Conservation (phyloP, 192 early-diverging fungal species). For the Rhizophagus sp. region DNA sequence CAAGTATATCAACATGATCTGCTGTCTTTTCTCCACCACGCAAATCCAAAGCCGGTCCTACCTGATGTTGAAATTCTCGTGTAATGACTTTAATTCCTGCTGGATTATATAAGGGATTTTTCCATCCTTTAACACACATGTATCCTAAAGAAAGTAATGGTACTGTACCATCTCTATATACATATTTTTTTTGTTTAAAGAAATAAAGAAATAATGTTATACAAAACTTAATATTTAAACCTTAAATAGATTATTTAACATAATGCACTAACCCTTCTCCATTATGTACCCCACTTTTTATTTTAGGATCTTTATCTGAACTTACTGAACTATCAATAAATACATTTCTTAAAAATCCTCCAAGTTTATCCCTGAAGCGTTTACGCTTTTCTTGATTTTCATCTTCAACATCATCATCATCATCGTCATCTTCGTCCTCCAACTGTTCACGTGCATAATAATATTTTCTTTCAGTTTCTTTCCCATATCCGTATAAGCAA, state of each 20-base stretch:
- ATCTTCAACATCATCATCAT: constrained; percentile 33
- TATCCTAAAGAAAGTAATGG: constrained; percentile 83
- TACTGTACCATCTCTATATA: constrained; percentile 80
- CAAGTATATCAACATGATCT: constrained; percentile 88
- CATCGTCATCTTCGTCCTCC: constrained; percentile 28
- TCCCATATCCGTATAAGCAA: constrained; percentile 81
- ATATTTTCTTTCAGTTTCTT: constrained; percentile 81
- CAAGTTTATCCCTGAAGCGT: constrained; percentile 16
- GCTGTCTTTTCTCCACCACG: constrained; percentile 75
- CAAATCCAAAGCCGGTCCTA: constrained; percentile 58
- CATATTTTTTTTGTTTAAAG: no score
- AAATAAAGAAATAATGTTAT: constrained; percentile 15
- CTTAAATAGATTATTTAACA: not conserved
- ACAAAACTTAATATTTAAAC: not conserved
- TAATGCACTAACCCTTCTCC: constrained; percentile 59
- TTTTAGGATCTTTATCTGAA: constrained; percentile 52
- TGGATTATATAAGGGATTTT: constrained; percentile 80
- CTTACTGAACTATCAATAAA: constrained; percentile 58
- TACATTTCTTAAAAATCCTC: constrained; percentile 23
- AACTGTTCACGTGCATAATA: constrained; percentile 58
- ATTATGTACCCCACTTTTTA: constrained; percentile 69
- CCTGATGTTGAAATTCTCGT: constrained; percentile 67
- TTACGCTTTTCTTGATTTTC: not conserved
- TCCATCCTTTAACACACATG: constrained; percentile 88
- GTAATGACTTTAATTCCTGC: constrained; percentile 66